A percentile compares a stretch with the other conserved stretches of the same genome.
phyloP scores from a whole-genome alignment of 768 basidiomycete species.

The Candolleomyces aberdarensis region DNA sequence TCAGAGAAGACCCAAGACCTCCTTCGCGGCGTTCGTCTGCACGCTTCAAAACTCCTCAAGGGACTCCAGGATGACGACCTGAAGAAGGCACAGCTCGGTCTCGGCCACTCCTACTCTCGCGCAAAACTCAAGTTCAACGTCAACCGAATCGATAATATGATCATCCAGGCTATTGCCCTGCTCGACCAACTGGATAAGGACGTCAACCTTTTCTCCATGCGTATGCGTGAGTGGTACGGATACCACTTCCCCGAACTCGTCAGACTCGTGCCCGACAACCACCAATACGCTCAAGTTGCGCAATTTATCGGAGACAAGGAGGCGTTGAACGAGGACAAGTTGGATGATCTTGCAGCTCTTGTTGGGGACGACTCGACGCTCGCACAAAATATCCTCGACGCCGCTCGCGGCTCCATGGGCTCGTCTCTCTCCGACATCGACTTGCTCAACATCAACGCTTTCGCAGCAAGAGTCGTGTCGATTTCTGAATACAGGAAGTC shows the following conservation, averaged over 20 bases:
- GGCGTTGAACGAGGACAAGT: constrained; percentile 69
- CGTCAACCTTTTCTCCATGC: constrained; percentile 98
- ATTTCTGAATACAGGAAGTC: constrained; percentile 93
- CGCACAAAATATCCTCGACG: constrained; percentile 94
- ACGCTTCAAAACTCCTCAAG: constrained; percentile 86
- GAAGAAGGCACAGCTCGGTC: constrained; percentile 89
- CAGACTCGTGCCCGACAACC: constrained; percentile 89
- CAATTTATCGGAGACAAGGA: constrained; percentile 92
- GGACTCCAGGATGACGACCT: constrained; percentile 88
- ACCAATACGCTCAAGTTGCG: constrained; percentile 84
- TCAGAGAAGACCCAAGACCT: constrained; percentile 81
- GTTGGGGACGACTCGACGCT: constrained; percentile 81
- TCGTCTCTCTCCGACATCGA: constrained; percentile 88
- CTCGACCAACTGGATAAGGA: constrained; percentile 99
- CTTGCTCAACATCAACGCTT: constrained; percentile 92
- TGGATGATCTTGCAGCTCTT: constrained; percentile 73
- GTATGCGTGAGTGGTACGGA: constrained; percentile 97
- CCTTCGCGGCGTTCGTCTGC: constrained; percentile 89
- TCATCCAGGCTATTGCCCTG: constrained; percentile 97
- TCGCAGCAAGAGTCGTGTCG: constrained; percentile 87
- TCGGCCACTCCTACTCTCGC: constrained; percentile 96
- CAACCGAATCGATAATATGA: constrained; percentile 97
- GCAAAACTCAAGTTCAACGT: constrained; percentile 98
- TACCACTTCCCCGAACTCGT: constrained; percentile 99
- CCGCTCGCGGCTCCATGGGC: constrained; percentile 92